phyloP scores from a whole-genome alignment of 306 rosid species.

The Gleditsia sinensis region DNA sequence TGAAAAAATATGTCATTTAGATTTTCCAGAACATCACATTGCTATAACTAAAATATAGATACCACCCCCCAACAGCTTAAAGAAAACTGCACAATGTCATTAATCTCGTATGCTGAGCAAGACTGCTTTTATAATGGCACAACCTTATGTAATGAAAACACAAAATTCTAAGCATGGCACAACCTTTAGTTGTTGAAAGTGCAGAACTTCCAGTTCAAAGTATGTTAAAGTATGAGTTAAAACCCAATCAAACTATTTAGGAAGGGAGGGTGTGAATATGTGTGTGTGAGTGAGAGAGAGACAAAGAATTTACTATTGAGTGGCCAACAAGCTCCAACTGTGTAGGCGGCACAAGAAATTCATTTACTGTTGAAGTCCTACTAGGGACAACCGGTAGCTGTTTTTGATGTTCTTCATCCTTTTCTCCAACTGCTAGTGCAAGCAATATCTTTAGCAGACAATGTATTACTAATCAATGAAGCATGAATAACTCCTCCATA shows the following conservation, averaged over 20 bases:
- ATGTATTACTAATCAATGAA: neutral
- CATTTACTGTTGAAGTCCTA: conserved; percentile 29
- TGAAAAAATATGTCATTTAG: conserved; percentile 1
- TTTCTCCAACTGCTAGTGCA: conserved; percentile 33
- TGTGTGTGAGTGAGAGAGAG: neutral
- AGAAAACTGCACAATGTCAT: too few relatives aligned
- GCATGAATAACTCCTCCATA: neutral
- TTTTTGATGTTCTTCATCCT: conserved; percentile 18
- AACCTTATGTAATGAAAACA: too few relatives aligned
- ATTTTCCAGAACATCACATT: neutral
- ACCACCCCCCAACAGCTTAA: neutral
- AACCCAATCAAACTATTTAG: too few relatives aligned
- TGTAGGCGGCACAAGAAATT: conserved; percentile 27
- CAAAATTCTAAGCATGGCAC: too few relatives aligned
- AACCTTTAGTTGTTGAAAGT: too few relatives aligned
- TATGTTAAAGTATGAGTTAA: neutral
- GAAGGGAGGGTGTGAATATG: neutral
- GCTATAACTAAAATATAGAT: neutral
- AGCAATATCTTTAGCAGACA: neutral
- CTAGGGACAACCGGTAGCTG: neutral
- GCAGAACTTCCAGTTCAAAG: neutral
- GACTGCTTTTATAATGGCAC: too few relatives aligned
- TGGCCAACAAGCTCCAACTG: conserved; percentile 33
- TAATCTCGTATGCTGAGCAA: too few relatives aligned
- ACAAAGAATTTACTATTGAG: conserved; percentile 28